Evolutionary conservation across 768 basidiomycete genomes (phyloP).

Genomic region (Lactarius hatsudake): DNA sequence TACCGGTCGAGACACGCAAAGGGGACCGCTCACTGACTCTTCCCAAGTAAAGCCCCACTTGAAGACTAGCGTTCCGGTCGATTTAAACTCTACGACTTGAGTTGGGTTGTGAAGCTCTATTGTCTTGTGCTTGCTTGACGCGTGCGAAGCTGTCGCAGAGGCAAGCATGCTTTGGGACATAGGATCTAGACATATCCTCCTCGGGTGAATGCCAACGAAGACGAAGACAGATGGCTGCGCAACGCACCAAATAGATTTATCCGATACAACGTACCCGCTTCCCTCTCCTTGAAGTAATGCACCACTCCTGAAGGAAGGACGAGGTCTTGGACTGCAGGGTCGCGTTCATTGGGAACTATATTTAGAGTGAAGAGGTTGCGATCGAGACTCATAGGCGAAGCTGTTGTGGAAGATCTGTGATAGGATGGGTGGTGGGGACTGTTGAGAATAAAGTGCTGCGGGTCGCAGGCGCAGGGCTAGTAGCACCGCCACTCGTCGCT

Average conservation of each 20-base stretch:
- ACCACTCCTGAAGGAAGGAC: conserved; percentile 58
- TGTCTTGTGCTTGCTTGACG: too few relatives aligned
- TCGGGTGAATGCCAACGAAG: not conserved
- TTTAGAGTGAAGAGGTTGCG: conserved; percentile 82
- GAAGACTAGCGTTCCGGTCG: too few relatives aligned
- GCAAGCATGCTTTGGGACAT: conserved; percentile 68
- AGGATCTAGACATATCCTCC: conserved; percentile 49
- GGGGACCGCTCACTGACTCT: too few relatives aligned
- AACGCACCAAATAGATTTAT: conserved; percentile 65
- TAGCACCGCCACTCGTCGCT: not conserved
- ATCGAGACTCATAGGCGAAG: conserved; percentile 66
- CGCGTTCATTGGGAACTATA: conserved; percentile 56
- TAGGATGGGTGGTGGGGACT: not conserved
- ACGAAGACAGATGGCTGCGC: not conserved
- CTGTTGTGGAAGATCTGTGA: not conserved
- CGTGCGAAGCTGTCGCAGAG: conserved; percentile 55
- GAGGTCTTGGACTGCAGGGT: conserved; percentile 65
- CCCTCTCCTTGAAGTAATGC: conserved; percentile 71
- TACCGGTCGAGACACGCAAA: too few relatives aligned
- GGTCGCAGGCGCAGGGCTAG: not conserved
- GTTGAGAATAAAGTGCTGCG: not conserved
- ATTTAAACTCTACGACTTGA: too few relatives aligned
- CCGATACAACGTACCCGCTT: conserved; percentile 54
- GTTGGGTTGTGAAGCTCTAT: too few relatives aligned
- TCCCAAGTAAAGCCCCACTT: too few relatives aligned